Conservation (phyloP, 2,329 filamentous ascomycete species). For the Xylaria multiplex region DNA sequence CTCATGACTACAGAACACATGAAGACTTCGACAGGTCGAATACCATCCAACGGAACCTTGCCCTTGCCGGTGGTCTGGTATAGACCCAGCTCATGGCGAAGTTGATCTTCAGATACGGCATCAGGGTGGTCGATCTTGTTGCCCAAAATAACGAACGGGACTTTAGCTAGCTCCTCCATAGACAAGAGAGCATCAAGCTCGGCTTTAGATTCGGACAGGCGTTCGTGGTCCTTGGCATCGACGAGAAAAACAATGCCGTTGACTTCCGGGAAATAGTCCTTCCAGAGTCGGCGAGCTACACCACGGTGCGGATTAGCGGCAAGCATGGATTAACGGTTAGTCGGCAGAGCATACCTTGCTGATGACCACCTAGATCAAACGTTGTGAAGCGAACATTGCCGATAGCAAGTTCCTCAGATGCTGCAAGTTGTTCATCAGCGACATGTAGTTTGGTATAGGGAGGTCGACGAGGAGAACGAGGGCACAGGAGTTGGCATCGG, state of each 20-base stretch:
- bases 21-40: constrained; percentile 95
- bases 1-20: constrained; percentile 99
- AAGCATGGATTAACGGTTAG: background rate
- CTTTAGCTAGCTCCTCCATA: constrained; percentile 97
- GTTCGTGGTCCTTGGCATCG: constrained; percentile 96
- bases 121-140: constrained; percentile 99
- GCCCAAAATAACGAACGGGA: constrained; percentile 93
- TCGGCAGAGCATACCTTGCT: constrained; percentile 72
- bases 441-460: constrained; percentile 41
- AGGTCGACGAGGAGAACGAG: constrained; percentile 9
- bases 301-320: constrained; percentile 22
- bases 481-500: constrained; percentile 19
- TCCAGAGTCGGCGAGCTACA: constrained; percentile 89
- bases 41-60: constrained; percentile 90
- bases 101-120: constrained; percentile 93
- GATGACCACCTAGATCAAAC: constrained; percentile 92
- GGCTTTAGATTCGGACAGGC: constrained; percentile 92
- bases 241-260: constrained; percentile 97
- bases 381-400: constrained; percentile 95
- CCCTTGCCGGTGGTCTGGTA: constrained; percentile 98
- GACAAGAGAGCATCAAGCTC: constrained; percentile 94
- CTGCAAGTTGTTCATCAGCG: constrained; percentile 55
- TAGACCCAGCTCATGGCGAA: constrained; percentile 89
- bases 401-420: constrained; percentile 91
- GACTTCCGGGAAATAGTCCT: constrained; percentile 96